A percentile compares a stretch with the other conserved stretches of the same genome.
These are phyloP conservation scores for Erythrophleum fordii DNA, from an alignment of 306 rosid genomes.

Conservation along the genomic window DNA sequence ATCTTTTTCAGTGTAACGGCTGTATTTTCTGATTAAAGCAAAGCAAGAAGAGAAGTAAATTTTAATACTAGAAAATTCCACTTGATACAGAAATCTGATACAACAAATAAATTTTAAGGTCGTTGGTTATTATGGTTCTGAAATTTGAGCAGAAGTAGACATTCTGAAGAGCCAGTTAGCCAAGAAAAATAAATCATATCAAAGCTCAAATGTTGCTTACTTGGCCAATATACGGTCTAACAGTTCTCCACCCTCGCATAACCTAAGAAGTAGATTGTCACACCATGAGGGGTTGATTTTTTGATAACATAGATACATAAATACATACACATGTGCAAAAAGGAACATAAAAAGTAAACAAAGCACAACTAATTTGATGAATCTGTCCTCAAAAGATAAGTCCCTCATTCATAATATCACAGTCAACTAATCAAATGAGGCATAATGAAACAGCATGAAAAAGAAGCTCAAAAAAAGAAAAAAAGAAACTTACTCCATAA, in stretches of 20 bases:
- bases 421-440: conserved; percentile 27
- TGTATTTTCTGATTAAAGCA: conserved; percentile 79
- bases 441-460: conserved; percentile 16
- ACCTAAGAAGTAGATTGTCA: conserved; percentile 53
- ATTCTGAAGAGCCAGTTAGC: conserved; percentile 12
- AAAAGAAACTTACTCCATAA: conserved; percentile 85
- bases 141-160: conserved; percentile 21
- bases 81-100: conserved; percentile 29
- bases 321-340: not conserved
- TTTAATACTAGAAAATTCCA: not conserved
- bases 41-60: conserved; percentile 33
- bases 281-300: conserved; percentile 1
- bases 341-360: conserved; percentile 7
- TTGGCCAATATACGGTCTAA: conserved; percentile 93
- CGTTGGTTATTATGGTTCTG: conserved; percentile 13
- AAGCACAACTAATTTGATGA: conserved; percentile 28
- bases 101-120: conserved; percentile 9
- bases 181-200: conserved; percentile 27
- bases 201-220: conserved; percentile 59
- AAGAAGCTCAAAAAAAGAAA: conserved; percentile 24
- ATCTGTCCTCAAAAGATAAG: conserved; percentile 31
- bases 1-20: conserved; percentile 94
- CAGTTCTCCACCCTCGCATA: conserved; percentile 98
- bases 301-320: not conserved
- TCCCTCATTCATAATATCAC: not conserved